Evolutionary conservation across 2,329 filamentous ascomycete genomes (phyloP).

Genomic region (Pseudocercospora vitis): DNA sequence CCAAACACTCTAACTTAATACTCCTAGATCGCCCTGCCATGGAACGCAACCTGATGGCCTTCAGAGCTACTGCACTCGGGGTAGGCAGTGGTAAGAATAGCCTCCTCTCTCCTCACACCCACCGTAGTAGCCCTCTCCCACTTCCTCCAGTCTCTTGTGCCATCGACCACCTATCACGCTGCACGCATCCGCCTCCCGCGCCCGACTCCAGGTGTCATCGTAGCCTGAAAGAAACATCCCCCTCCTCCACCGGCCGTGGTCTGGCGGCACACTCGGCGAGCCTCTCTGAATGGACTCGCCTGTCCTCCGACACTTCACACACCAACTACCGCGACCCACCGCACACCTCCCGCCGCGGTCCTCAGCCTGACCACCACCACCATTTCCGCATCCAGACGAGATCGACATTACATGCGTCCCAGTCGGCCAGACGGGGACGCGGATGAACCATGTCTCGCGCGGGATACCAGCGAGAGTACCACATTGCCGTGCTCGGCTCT

Average conservation of each 20-base stretch:
- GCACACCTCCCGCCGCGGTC: not conserved
- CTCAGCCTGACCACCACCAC: conserved; percentile 3
- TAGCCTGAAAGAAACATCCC: conserved; percentile 3
- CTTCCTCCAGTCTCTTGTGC: conserved; percentile 1
- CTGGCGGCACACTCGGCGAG: conserved; percentile 12
- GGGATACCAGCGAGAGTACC: conserved; percentile 59
- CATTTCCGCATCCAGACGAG: conserved; percentile 8
- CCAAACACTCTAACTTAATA: conserved; percentile 26
- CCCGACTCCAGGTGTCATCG: conserved; percentile 16
- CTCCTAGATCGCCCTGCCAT: conserved; percentile 23
- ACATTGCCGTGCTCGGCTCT: conserved; percentile 79
- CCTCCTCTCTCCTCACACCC: conserved; percentile 7
- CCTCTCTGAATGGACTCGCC: conserved; percentile 18
- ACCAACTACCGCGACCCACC: conserved; percentile 6
- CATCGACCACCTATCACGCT: conserved; percentile 21
- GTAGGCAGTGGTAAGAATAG: conserved; percentile 13
- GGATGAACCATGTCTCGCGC: conserved; percentile 34
- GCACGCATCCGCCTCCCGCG: conserved; percentile 21
- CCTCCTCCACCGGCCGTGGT: not conserved
- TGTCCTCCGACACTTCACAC: conserved; percentile 12
- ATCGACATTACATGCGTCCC: conserved; percentile 10
- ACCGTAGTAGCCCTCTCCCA: conserved; percentile 6
- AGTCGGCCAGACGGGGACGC: not conserved
- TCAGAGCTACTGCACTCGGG: conserved; percentile 24
- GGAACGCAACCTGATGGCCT: conserved; percentile 23